Evolutionary conservation across 768 basidiomycete genomes (phyloP), one percentile per base, ranked within the genome.

Genomic region (Amanita rimosa): DNA sequence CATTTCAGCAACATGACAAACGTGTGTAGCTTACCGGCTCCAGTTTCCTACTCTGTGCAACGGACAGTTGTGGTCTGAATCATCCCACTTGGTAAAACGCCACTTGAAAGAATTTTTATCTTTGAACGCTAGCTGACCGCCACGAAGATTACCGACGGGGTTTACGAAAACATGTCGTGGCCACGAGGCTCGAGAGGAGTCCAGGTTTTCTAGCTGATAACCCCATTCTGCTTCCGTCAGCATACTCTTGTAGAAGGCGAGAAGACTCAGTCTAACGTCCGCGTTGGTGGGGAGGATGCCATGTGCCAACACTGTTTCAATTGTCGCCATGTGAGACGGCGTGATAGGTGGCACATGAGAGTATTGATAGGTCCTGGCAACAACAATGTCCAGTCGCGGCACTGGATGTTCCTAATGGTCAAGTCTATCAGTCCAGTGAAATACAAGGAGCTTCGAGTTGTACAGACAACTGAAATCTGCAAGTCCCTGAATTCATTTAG

Each of bases 161-260:
- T 36, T 27, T 46, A 46, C 37, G 22, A 46, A 46, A 24, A 33
- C 35, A 19, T 46, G 46, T 27, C 26, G 26, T 3, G 26, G 26
- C 26, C 26, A 27, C 26, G 26, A 27, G 26, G 26, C 26, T 27
- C 26, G 26, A 27, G 26, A 27, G 7, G 26, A 27, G 26, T 27
- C 9, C 8, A 27, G 8, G 26, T 27, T 9, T 27, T 27, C 26
- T 8, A 27, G 26, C 26, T 27, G 26, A 27, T 46, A 46, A 9
- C n/a, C 19, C 46, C 46, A 46, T 13, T 46, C 46, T n/a, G 34
- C 46, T 8, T 46, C 46, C 22, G 19, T 21, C 6, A 37, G 46
- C 46, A 46, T 46, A n/a, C 46, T 46, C 7, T 46, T 46, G 35
- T 46, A 46, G 35, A 46, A 37, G 17, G 36, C 46, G 11, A 46